Evolutionary conservation across 2,329 filamentous ascomycete species (phyloP), one percentile per base, ranked within the genome.

Genomic region (Calycina herbarum): DNA sequence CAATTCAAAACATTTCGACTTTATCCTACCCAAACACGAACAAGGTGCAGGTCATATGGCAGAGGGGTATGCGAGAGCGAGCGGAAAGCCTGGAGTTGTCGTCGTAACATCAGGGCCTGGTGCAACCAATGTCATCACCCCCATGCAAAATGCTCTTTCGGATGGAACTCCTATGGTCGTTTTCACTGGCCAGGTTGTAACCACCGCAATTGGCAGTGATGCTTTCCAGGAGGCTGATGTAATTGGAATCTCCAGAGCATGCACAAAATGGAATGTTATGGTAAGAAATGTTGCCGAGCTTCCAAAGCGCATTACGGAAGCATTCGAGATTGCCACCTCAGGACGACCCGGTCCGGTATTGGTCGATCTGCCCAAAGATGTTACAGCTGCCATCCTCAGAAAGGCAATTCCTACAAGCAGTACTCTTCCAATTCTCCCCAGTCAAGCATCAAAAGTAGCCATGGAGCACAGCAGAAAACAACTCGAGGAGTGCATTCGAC

Each of bases 231-330:
- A 98, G 80, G 94, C 93, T 66, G 95, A 99, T 76, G 89, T 96
- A 42, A 84, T 97, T 66, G 94, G 94, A 72, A 98, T 99, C 78
- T 96, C 93, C 40, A 87, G 94, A 75, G 89, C 94, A 24, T 97
- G 94, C 84, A 97, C 94, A 72, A 98, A 98, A 83, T 99, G 95
- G 95, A 98, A 98, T 74, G 93, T 96, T 67, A 96, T 98, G 93
- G 93, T 97, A 59, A 97, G 96, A 85, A 94, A 90, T 78, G 89
- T 97, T 64, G 93, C 92, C 61, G 95, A 99, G 80, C 84, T 99
- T 64, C 95, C 95, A 61, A 88, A 92, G 74, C 87, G 94, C 70
- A 98, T 98, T 76, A 97, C 97, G 78, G 95, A 98, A 81, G 95
- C 95, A 59, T 98, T 98, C 76, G 94, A 98, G 81, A 98, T 98